phyloP scores from a whole-genome alignment of 371 early-diverging fungal genomes.

The Rhizopus microsporus region DNA sequence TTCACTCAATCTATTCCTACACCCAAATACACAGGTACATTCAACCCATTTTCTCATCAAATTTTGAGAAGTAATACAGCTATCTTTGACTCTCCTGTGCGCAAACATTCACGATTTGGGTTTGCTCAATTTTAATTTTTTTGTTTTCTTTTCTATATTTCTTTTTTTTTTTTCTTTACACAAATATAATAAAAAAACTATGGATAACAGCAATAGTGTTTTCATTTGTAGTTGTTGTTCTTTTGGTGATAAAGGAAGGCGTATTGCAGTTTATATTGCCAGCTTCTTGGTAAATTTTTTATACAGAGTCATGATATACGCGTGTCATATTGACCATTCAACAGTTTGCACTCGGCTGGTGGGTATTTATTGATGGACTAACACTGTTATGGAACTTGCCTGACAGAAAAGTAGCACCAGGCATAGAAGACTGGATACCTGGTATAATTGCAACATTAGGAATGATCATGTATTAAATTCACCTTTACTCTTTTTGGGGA shows the following conservation, averaged over 20 bases:
- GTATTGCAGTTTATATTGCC: constrained; percentile 49
- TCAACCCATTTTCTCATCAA: constrained; percentile 49
- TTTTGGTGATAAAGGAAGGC: constrained; percentile 46
- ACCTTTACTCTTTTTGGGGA: background rate
- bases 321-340: background rate
- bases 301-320: background rate
- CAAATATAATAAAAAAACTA: background rate
- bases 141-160: background rate
- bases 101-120: constrained; percentile 50
- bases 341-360: constrained; percentile 81
- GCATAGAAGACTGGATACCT: constrained; percentile 79
- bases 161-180: background rate
- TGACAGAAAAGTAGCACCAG: constrained; percentile 44
- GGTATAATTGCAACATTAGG: constrained; percentile 74
- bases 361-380: constrained; percentile 76
- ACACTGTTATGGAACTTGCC: constrained; percentile 32
- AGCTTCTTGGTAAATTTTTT: constrained; percentile 45
- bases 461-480: constrained; percentile 64
- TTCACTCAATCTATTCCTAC: constrained; percentile 37
- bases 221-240: constrained; percentile 15
- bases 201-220: background rate
- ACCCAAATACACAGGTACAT: constrained; percentile 40
- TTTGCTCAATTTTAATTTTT: constrained; percentile 39
- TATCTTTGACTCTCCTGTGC: constrained; percentile 38
- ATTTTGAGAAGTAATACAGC: constrained; percentile 30